These are phyloP conservation scores for Beta corolliflora DNA, from an alignment of 179 eudicot genomes.

Conservation along the genomic window DNA sequence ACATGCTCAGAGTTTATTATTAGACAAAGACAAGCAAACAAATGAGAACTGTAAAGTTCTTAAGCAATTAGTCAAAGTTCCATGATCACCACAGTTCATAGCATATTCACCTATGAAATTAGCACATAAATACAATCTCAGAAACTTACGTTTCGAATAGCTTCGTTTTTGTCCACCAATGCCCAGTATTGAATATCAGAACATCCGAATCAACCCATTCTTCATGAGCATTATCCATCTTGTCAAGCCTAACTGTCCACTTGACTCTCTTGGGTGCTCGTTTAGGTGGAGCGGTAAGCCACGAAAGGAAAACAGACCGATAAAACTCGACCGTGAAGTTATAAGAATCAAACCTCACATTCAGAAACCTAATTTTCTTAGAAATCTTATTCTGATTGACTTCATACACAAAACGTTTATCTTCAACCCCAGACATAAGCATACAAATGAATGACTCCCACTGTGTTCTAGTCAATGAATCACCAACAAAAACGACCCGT, in stretches of 20 bases:
- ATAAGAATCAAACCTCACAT: slow-evolving; percentile 68
- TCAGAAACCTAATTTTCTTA: slow-evolving; percentile 66
- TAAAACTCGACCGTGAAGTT: slow-evolving; percentile 78
- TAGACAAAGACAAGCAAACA: neutral
- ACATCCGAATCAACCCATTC: slow-evolving; percentile 86
- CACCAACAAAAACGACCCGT: slow-evolving; percentile 92
- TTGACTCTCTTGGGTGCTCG: slow-evolving; percentile 82
- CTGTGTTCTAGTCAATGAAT: slow-evolving; percentile 91
- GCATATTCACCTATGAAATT: neutral
- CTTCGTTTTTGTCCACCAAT: slow-evolving; percentile 96
- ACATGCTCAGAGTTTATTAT: neutral
- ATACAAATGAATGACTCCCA: slow-evolving; percentile 98
- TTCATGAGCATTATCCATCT: slow-evolving; percentile 65
- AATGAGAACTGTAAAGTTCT: neutral
- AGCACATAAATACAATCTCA: neutral
- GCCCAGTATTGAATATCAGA: slow-evolving; percentile 85
- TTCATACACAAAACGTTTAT: slow-evolving; percentile 77
- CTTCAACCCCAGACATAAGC: slow-evolving; percentile 86
- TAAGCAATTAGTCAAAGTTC: neutral
- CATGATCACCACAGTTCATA: neutral
- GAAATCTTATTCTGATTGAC: slow-evolving; percentile 74
- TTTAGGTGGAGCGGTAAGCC: slow-evolving; percentile 56
- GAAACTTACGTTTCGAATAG: slow-evolving; percentile 83
- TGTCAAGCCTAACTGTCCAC: slow-evolving; percentile 65
- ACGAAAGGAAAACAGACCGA: slow-evolving; percentile 77